phyloP scores from a whole-genome alignment of 177 flowering plant genomes.

The Tripterygium wilfordii region DNA sequence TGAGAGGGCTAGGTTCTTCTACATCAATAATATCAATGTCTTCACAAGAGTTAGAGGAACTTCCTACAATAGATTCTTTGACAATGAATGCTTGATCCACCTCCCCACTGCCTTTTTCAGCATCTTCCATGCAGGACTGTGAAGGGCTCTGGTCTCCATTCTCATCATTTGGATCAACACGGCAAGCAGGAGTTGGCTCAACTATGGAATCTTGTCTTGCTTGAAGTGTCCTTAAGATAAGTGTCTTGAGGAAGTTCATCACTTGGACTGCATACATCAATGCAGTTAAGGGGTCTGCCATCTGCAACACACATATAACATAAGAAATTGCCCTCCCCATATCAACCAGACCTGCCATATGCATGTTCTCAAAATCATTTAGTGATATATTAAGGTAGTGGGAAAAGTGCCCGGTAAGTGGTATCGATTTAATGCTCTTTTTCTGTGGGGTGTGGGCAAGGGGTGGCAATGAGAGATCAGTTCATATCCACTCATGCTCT shows the following conservation, averaged over 20 bases:
- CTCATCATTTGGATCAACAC: constrained; percentile 38
- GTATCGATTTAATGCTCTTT: no score
- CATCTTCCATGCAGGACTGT: constrained; percentile 14
- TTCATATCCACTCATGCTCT: no score
- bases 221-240: constrained; percentile 38
- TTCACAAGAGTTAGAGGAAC: constrained; percentile 14
- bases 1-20: constrained; percentile 12
- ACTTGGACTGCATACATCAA: constrained; percentile 75
- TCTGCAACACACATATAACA: constrained; percentile 25
- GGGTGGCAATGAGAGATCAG: no score
- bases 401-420: no score
- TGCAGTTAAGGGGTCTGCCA: constrained; percentile 71
- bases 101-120: constrained; percentile 13
- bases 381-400: no score
- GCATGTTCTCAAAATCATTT: no score
- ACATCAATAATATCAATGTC: constrained; percentile 11
- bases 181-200: constrained; percentile 17
- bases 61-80: constrained; percentile 18
- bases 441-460: no score
- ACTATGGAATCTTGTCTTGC: constrained; percentile 40
- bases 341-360: not conserved
- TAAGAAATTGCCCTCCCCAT: not conserved
- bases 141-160: constrained; percentile 29
- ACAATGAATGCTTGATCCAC: constrained; percentile 12
- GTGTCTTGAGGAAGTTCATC: constrained; percentile 63